These are phyloP conservation scores for Termitomyces sp. DNA, from an alignment of 768 basidiomycete species.

Conservation along the genomic window DNA sequence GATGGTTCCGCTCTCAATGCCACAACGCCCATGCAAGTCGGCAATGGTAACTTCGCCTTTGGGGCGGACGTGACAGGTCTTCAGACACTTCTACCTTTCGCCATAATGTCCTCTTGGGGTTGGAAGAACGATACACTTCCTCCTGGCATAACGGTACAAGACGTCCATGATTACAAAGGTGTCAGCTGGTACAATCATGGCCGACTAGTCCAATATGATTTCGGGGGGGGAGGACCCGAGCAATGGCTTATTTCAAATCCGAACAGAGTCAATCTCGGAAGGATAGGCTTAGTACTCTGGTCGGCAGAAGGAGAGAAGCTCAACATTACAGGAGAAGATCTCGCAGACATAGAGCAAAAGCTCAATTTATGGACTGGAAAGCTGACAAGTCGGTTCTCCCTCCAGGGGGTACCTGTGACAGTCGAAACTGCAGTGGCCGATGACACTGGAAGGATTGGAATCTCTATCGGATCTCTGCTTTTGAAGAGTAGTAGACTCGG, in stretches of 20 bases:
- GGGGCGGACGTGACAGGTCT: slow-evolving; percentile 53
- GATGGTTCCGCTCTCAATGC: slow-evolving; percentile 32
- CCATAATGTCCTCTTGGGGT: slow-evolving; percentile 53
- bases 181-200: slow-evolving; percentile 47
- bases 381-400: slow-evolving; percentile 39
- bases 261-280: slow-evolving; percentile 50
- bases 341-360: slow-evolving; percentile 30
- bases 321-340: slow-evolving; percentile 31
- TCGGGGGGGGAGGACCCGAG: slow-evolving; percentile 41
- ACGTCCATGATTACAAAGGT: slow-evolving; percentile 43
- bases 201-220: slow-evolving; percentile 43
- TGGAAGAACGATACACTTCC: slow-evolving; percentile 59
- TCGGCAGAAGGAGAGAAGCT: slow-evolving; percentile 18
- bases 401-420: slow-evolving; percentile 25
- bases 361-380: slow-evolving; percentile 55
- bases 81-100: slow-evolving; percentile 51
- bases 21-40: slow-evolving; percentile 51
- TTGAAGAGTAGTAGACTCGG: slow-evolving; percentile 33
- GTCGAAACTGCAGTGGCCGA: slow-evolving; percentile 37
- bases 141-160: slow-evolving; percentile 29
- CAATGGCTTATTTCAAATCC: slow-evolving; percentile 57
- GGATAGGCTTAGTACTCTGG: slow-evolving; percentile 41
- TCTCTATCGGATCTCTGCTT: slow-evolving; percentile 35
- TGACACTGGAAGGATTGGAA: slow-evolving; percentile 30
- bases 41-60: slow-evolving; percentile 60